Base-by-base conservation (phyloP, 345 rosid species). In the Populus pruinosa region DNA sequence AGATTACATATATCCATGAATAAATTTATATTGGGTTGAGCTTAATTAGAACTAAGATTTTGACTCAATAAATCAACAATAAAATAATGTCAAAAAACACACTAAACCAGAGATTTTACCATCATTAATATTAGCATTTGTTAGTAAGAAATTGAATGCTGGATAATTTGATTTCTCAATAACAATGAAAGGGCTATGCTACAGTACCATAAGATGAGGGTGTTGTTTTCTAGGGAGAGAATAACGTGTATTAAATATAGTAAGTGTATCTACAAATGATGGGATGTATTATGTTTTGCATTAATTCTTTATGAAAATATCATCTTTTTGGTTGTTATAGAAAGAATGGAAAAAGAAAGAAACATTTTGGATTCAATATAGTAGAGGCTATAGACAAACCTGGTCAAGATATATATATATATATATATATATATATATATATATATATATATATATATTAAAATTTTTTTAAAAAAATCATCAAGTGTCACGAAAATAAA, bases 341-440 rank as follows among this genome's bases (percentile, higher is more conserved):
- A 13, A 55, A 31, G 17, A 27, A n/a, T 41, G 14, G 27, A 25
- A 20, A 11, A 62, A 75, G 66, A 43, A 65, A 2, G 71, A 65
- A 12, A 18, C 49, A 8, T 36, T 21, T 25, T 8, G n/a, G 43
- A 35, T 35, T 17, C 9, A 13, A 31, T 2, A 31, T 29, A n/a
- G 36, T 7, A 29, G 35, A 66, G 2, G 59, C 2, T 23, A 67
- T 74, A 36, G 5, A 33, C 35, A 33, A 65, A 87, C 87, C 85
- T 85, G 87, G 25, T 86, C 87, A 27, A 27, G 29, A 27, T 27
- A 27, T 27, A 27, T 27, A 27, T 27, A 27, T 27, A 27, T 27
- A 27, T 27, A 25, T 25, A 25, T 25, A 25, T 25, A 25, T 25
- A 25, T 25, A 25, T 25, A 25, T n/a, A 25, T 25, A 25, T 25